Evolutionary conservation across 169 alveolate species (phyloP).

Genomic region (Eimeria praecox): DNA sequence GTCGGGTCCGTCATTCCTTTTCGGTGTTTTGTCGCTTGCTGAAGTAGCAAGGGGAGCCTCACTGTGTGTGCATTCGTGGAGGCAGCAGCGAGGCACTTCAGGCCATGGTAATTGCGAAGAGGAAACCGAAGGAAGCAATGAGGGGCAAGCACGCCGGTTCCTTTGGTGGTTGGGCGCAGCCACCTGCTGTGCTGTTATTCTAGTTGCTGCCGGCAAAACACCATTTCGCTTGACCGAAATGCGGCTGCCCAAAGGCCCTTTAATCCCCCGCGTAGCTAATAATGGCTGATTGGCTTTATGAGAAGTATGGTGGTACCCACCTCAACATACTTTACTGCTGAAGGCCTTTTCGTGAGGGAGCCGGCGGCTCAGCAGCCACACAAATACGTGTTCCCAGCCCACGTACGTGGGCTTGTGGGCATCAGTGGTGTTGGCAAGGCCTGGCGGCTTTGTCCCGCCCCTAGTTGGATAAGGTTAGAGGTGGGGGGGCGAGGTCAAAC

Average conservation of each 20-base stretch:
- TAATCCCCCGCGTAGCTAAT: neutral
- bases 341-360: neutral
- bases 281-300: neutral
- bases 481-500: neutral
- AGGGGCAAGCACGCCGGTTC: neutral
- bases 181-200: slow-evolving; percentile 26
- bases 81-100: slow-evolving; percentile 13
- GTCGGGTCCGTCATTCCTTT: slow-evolving; percentile 35
- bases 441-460: neutral
- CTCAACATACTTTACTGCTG: neutral
- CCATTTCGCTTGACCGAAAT: slow-evolving; percentile 1
- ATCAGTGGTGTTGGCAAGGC: neutral
- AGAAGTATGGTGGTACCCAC: neutral
- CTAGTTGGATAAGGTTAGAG: neutral
- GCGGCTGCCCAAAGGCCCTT: neutral
- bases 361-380: neutral
- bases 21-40: slow-evolving; percentile 48
- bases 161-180: slow-evolving; percentile 71
- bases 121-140: neutral
- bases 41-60: slow-evolving; percentile 33
- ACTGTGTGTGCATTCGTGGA: slow-evolving; percentile 66
- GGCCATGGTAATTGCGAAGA: neutral
- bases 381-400: neutral
- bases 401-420: neutral
- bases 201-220: slow-evolving; percentile 44